Conservation (phyloP, 306 rosid species). For the Coriaria nepalensis region DNA sequence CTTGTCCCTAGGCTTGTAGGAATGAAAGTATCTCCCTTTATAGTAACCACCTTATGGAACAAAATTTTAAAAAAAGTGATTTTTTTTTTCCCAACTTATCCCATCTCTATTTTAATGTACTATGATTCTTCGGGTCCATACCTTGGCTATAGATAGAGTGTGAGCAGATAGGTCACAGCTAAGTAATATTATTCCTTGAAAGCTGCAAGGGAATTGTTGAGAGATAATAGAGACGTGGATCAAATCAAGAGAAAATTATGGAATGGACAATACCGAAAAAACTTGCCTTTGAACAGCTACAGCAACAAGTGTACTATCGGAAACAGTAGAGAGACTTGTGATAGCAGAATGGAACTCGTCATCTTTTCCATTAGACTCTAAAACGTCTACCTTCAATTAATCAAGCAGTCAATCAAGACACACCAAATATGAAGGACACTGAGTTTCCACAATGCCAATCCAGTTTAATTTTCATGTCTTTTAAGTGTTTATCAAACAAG, state of each 20-base stretch:
- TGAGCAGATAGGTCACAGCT: constrained; percentile 42
- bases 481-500: constrained; percentile 6
- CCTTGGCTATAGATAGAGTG: constrained; percentile 55
- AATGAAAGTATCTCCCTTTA: constrained; percentile 53
- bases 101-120: background rate
- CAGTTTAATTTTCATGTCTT: background rate
- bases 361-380: constrained; percentile 41
- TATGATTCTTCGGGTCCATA: constrained; percentile 16
- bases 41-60: constrained; percentile 46
- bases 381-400: constrained; percentile 61
- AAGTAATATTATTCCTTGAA: constrained; percentile 66
- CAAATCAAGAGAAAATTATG: constrained; percentile 2
- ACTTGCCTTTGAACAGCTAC: constrained; percentile 79
- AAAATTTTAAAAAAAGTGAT: no score
- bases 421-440: no score
- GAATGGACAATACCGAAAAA: constrained; percentile 12
- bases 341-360: constrained; percentile 46
- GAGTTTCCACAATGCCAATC: background rate
- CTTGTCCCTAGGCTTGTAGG: constrained; percentile 58
- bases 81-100: no score
- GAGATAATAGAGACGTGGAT: constrained; percentile 10
- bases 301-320: constrained; percentile 57
- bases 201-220: constrained; percentile 32
- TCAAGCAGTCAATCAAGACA: background rate
- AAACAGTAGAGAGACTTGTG: constrained; percentile 49